Evolutionary conservation across 1,139 yeast species (phyloP).

Genomic region (Blastobotrys petasosporus): DNA sequence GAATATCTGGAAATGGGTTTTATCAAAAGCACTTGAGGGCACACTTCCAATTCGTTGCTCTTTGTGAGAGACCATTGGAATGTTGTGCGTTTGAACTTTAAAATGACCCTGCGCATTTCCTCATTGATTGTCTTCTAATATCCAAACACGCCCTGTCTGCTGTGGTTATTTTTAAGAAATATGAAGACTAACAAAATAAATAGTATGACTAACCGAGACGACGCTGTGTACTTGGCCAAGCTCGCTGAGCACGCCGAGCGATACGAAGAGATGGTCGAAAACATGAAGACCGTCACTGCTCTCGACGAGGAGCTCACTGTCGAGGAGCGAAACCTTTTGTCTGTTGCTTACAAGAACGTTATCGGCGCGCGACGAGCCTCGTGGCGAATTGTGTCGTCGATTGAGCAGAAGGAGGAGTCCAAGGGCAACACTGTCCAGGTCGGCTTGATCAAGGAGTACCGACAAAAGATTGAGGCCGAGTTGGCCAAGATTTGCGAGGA

Average conservation of each 20-base stretch:
- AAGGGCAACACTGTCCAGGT: constrained; percentile 91
- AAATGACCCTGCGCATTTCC: no score
- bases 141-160: no score
- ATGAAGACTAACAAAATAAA: constrained; percentile 32
- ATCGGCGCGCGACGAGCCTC: constrained; percentile 99
- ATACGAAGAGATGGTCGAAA: constrained; percentile 92
- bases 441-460: constrained; percentile 84
- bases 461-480: constrained; percentile 90
- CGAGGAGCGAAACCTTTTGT: constrained; percentile 94
- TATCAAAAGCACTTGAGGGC: no score
- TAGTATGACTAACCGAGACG: constrained; percentile 63
- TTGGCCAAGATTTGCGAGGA: constrained; percentile 92
- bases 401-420: constrained; percentile 96
- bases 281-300: constrained; percentile 96
- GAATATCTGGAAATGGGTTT: no score
- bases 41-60: no score
- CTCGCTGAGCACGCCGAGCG: constrained; percentile 99
- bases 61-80: no score
- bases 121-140: no score
- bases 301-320: constrained; percentile 93
- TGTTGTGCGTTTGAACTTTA: no score
- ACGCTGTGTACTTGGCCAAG: constrained; percentile 96
- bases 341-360: constrained; percentile 97
- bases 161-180: no score
- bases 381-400: constrained; percentile 97